Evolutionary conservation across 2,329 filamentous ascomycete genomes (phyloP).

Genomic region (Tolypocladium sp.): DNA sequence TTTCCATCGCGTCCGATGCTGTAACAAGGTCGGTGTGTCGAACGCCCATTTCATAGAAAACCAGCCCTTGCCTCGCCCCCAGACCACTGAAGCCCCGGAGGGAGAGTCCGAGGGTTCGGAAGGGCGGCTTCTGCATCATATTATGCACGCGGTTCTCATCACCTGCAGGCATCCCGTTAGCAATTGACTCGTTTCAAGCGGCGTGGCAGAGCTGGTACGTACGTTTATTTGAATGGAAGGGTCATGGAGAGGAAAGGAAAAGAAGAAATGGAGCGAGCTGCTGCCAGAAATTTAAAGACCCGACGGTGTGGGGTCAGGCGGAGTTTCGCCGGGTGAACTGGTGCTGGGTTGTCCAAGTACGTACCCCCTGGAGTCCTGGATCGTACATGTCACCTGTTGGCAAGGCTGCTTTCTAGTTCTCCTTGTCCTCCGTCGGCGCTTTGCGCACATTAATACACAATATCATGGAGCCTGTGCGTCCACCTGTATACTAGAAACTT

Average conservation of each 20-base stretch:
- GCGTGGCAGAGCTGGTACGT: slow-evolving; percentile 34
- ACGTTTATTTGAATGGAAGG: slow-evolving; percentile 99
- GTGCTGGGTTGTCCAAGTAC: not conserved
- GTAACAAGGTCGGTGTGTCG: slow-evolving; percentile 99
- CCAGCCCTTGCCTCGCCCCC: slow-evolving; percentile 51
- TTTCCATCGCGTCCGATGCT: slow-evolving; percentile 87
- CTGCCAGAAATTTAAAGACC: slow-evolving; percentile 23
- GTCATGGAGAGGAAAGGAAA: slow-evolving; percentile 62
- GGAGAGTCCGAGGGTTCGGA: slow-evolving; percentile 70
- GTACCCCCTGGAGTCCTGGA: no score
- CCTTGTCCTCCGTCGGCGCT: no score
- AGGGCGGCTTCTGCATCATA: slow-evolving; percentile 69
- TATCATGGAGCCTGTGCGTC: no score
- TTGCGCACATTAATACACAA: no score
- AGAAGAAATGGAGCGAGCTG: slow-evolving; percentile 21
- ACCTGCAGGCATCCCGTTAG: slow-evolving; percentile 52
- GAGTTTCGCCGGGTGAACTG: slow-evolving; percentile 17
- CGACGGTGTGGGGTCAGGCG: slow-evolving; percentile 11
- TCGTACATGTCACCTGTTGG: no score
- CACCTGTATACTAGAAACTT: no score
- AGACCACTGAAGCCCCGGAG: slow-evolving; percentile 83
- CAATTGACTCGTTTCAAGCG: slow-evolving; percentile 2
- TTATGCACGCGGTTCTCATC: slow-evolving; percentile 99
- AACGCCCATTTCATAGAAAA: slow-evolving; percentile 91
- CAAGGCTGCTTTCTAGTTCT: no score